A percentile compares a stretch with the other conserved stretches of the same genome.
phyloP scores from a whole-genome alignment of 2,329 filamentous ascomycete genomes.

The Cordyceps cicadae region DNA sequence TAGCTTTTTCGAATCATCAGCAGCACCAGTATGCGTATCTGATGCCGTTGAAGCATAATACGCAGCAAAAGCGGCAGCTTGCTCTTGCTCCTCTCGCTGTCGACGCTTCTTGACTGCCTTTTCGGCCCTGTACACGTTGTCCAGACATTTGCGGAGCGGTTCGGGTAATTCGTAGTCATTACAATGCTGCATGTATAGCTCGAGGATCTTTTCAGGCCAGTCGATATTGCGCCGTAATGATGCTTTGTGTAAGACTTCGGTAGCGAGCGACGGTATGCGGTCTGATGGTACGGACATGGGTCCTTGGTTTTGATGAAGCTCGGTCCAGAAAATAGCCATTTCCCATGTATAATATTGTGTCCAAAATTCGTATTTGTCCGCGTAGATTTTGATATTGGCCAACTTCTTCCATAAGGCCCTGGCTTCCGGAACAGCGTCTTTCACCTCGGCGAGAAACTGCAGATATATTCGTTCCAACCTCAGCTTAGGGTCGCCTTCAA shows the following conservation, averaged over 20 bases:
- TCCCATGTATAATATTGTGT: conserved; percentile 88
- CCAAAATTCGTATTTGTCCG: conserved; percentile 88
- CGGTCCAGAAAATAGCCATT: conserved; percentile 54
- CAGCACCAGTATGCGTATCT: conserved; percentile 20
- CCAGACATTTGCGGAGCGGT: conserved; percentile 63
- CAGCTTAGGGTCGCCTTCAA: conserved; percentile 80
- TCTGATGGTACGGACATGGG: conserved; percentile 37
- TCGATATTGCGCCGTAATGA: conserved; percentile 55
- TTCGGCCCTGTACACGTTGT: conserved; percentile 61
- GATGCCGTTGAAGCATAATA: conserved; percentile 23
- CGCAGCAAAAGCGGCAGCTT: conserved; percentile 43
- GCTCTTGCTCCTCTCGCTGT: conserved; percentile 55
- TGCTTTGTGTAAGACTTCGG: conserved; percentile 66
- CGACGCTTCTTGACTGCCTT: conserved; percentile 57
- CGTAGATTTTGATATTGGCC: conserved; percentile 52
- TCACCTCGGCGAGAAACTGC: conserved; percentile 81
- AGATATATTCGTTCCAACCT: conserved; percentile 87
- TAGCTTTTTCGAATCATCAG: conserved; percentile 30
- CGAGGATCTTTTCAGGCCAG: conserved; percentile 68
- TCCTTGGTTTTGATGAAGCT: conserved; percentile 18
- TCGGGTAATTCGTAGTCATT: conserved; percentile 81
- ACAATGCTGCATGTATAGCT: conserved; percentile 70
- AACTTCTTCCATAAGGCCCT: conserved; percentile 70
- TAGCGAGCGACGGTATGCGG: conserved; percentile 56
- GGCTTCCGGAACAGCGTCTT: conserved; percentile 67